Conservation (phyloP, 768 basidiomycete genomes). For the Kwoniella sp. region DNA sequence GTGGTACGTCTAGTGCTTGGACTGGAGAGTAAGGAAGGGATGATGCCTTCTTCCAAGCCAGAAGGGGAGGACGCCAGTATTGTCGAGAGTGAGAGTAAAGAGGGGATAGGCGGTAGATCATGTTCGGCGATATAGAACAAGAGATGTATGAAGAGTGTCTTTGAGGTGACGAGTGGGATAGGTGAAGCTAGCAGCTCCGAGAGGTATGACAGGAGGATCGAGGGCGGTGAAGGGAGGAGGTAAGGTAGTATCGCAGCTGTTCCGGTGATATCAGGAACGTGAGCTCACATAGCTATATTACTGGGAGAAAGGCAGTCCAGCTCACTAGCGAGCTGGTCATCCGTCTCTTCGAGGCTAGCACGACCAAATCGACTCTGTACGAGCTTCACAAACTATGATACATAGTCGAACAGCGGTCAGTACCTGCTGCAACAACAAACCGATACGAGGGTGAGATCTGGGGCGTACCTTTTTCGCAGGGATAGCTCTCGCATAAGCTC, state of each 20-base stretch:
- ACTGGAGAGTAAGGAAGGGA: constrained; percentile 21
- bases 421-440: too few species aligned
- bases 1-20: background rate
- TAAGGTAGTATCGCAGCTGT: constrained; percentile 26
- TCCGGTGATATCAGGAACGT: too few species aligned
- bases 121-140: constrained; percentile 14
- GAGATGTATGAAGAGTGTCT: constrained; percentile 17
- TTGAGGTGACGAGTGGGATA: constrained; percentile 9
- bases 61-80: constrained; percentile 20
- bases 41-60: constrained; percentile 12
- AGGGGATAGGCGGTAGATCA: constrained; percentile 4
- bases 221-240: constrained; percentile 23
- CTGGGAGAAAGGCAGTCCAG: background rate
- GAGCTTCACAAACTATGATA: constrained; percentile 29
- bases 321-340: constrained; percentile 22
- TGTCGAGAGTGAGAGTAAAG: constrained; percentile 20
- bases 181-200: constrained; percentile 12
- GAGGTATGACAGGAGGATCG: constrained; percentile 35
- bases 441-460: too few species aligned
- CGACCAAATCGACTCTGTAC: constrained; percentile 11
- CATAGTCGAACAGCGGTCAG: too few species aligned
- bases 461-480: constrained; percentile 29
- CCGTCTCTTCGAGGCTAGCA: background rate
- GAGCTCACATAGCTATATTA: too few species aligned
- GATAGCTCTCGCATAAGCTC: constrained; percentile 30